Percentiles rank a stretch among this genome's conserved stretches.
Conservation (phyloP, 495 filamentous ascomycete species). For the Durotheca rogersii region DNA sequence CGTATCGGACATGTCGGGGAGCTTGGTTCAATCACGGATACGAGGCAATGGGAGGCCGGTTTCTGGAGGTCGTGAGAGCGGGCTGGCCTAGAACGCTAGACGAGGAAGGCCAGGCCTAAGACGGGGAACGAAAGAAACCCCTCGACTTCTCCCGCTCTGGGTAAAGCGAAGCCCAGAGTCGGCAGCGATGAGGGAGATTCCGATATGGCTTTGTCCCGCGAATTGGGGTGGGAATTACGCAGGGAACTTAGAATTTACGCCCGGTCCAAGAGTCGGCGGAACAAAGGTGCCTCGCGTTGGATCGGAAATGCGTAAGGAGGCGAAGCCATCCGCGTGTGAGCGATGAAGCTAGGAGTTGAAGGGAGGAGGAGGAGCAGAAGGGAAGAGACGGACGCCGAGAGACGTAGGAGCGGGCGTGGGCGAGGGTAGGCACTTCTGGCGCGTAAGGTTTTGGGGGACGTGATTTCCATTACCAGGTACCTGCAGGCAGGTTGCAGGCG, state of each 20-base stretch:
- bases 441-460: conserved; percentile 14
- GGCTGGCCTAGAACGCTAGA: no score
- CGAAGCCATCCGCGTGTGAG: not conserved
- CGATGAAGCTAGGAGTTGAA: not conserved
- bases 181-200: not conserved
- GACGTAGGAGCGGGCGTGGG: not conserved
- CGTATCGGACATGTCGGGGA: conserved; percentile 25
- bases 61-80: no score
- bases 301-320: not conserved
- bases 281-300: not conserved
- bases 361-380: no score
- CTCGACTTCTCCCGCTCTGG: no score
- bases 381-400: not conserved
- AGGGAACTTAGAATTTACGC: not conserved
- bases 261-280: not conserved
- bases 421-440: conserved; percentile 1
- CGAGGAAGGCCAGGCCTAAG: not conserved
- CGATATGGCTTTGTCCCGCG: not conserved
- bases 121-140: no score
- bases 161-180: not conserved
- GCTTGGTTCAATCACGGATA: no score
- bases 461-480: no score
- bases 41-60: no score
- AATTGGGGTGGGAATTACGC: not conserved
- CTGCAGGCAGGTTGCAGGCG: no score